Conservation (phyloP, 2,329 filamentous ascomycete species). For the Pestalotiopsis sp. region DNA sequence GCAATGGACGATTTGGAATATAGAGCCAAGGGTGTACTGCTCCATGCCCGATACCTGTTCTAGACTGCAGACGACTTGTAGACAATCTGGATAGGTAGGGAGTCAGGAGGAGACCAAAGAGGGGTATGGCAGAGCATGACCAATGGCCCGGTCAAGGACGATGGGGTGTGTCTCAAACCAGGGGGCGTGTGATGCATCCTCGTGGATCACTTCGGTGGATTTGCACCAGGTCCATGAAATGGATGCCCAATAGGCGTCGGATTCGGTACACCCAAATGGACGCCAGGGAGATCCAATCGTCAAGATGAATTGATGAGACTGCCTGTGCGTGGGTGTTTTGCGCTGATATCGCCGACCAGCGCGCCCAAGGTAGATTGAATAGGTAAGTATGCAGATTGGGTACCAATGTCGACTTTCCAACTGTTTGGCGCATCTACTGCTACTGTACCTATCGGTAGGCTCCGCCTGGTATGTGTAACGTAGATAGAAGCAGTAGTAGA, state of each 20-base stretch:
- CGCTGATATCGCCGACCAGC: not conserved
- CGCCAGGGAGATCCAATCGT: constrained; percentile 24
- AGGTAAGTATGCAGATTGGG: constrained; percentile 3
- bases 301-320: constrained; percentile 23
- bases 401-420: constrained; percentile 4
- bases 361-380: not conserved
- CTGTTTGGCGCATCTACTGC: not conserved
- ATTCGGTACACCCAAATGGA: constrained; percentile 24
- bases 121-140: constrained; percentile 8
- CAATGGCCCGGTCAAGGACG: not conserved
- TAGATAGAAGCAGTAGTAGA: not conserved
- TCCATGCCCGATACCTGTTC: not conserved
- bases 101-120: not conserved
- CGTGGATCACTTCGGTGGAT: constrained; percentile 14
- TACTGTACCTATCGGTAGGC: not conserved
- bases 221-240: constrained; percentile 15
- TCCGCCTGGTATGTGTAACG: not conserved
- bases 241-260: constrained; percentile 28
- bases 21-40: not conserved
- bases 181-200: constrained; percentile 12
- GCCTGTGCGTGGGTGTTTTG: constrained; percentile 4
- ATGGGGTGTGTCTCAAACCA: constrained; percentile 10
- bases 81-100: not conserved
- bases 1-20: not conserved
- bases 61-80: not conserved